A percentile compares a stretch with the other conserved stretches of the same genome.
These are phyloP conservation scores for Geotrichum aggregatum DNA, from an alignment of 1,139 yeast genomes.

Conservation along the genomic window DNA sequence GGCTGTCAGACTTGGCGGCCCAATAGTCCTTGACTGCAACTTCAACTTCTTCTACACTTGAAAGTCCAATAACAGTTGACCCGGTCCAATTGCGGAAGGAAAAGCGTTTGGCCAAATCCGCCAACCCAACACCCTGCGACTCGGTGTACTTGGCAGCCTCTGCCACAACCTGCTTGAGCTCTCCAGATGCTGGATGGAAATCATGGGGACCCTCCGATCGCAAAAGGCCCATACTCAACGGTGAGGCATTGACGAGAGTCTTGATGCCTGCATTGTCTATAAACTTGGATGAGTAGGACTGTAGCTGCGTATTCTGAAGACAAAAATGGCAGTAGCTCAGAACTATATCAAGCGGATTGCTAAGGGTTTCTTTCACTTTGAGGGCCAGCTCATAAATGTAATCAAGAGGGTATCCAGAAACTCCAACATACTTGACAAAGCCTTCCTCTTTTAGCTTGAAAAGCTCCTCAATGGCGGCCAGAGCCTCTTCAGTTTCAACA, in stretches of 20 bases:
- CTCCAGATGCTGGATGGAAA: constrained; percentile 78
- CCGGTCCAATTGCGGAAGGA: constrained; percentile 64
- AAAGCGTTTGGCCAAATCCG: constrained; percentile 75
- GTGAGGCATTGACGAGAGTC: constrained; percentile 70
- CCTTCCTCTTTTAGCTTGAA: constrained; percentile 61
- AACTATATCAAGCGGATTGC: constrained; percentile 62
- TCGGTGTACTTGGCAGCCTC: constrained; percentile 49
- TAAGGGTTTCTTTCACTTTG: constrained; percentile 39
- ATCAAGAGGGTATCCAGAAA: constrained; percentile 83
- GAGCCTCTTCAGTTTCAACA: constrained; percentile 51
- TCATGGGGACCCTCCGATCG: constrained; percentile 61
- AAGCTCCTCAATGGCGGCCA: constrained; percentile 62
- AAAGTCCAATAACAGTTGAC: constrained; percentile 71
- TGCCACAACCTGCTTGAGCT: constrained; percentile 53
- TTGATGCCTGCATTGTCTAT: constrained; percentile 52
- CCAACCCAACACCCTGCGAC: constrained; percentile 53
- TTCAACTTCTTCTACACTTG: constrained; percentile 56
- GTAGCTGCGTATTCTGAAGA: constrained; percentile 65
- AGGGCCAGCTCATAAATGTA: constrained; percentile 46
- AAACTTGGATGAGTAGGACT: constrained; percentile 50
- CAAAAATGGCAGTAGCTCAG: constrained; percentile 81
- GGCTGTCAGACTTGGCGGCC: constrained; percentile 41
- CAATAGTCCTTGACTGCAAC: constrained; percentile 59
- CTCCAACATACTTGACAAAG: constrained; percentile 59
- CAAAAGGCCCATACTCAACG: constrained; percentile 81